Conservation (phyloP, 2,329 filamentous ascomycete genomes). For the Penicillium verrucosum region DNA sequence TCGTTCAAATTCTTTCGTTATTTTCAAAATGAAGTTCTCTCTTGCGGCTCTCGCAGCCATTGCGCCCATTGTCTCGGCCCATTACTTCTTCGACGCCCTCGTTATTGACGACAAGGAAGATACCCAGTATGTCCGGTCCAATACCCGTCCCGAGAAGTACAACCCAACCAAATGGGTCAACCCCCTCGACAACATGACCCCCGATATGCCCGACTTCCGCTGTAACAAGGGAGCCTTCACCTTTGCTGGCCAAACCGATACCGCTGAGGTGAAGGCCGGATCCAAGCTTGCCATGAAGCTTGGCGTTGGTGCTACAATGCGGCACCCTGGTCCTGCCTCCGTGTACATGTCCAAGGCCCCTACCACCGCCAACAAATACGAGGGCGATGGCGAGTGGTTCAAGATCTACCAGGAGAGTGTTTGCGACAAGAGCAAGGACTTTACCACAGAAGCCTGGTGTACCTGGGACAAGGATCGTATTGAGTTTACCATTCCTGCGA, state of each 20-base stretch:
- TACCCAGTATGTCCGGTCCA: neutral
- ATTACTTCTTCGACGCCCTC: conserved; percentile 15
- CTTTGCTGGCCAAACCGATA: conserved; percentile 7
- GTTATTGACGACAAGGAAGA: conserved; percentile 10
- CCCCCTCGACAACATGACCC: conserved; percentile 1
- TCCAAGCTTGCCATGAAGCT: conserved; percentile 20
- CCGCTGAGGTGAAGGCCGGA: conserved; percentile 13
- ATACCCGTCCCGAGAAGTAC: conserved; percentile 9
- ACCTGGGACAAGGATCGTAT: neutral
- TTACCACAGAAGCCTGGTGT: conserved; percentile 11
- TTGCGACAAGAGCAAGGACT: conserved; percentile 5
- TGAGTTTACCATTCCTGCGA: conserved; percentile 41
- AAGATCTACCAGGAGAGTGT: conserved; percentile 14
- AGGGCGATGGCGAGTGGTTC: conserved; percentile 22
- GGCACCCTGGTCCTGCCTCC: conserved; percentile 21
- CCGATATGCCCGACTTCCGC: neutral
- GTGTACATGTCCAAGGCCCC: conserved; percentile 26
- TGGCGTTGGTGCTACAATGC: conserved; percentile 16
- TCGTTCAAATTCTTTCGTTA: no score
- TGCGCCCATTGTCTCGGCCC: conserved; percentile 5
- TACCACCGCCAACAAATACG: conserved; percentile 6
- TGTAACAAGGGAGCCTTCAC: neutral
- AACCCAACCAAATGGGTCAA: conserved; percentile 14
- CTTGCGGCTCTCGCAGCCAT: neutral
- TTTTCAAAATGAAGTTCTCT: neutral